Base-by-base conservation (phyloP, 2,329 filamentous ascomycete genomes). In the Onygenales sp. region DNA sequence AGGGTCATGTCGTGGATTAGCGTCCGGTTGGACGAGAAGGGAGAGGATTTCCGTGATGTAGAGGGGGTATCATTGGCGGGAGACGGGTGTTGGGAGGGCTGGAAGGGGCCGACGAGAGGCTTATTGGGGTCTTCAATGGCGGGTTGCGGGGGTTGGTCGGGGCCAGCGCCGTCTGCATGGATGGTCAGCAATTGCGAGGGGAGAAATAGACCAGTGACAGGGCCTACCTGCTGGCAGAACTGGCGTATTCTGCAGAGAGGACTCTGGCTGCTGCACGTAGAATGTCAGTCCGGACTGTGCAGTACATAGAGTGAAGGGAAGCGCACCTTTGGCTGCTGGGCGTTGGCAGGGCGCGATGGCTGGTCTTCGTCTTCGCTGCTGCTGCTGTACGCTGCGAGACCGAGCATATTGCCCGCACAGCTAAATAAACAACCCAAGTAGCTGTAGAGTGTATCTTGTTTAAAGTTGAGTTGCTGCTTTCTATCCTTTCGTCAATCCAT, bases 1-100 rank as follows among this genome's bases (percentile, higher is more conserved):
- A 77, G 63, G 11, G 82, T 85, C 52, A 85, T 71, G 58, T 79
- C 77, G 55, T 78, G 79, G 13, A 83, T 69, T 17, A 77, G 64
- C 42, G 74, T 65, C 54, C 77, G 76, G 48, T 69, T 71, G 44
- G 69, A 64, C 13, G 76, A 73, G 59, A 78, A 77, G 11, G 77
- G 76, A 27, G 78, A 80, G 62, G 68, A 45, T 48, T 58, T 56
- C n/a, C 48, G 13, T 13, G 36, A 49, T 3, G 6, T 17, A 2
- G 36, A 27, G n/a, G 21, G 36, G 39, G 59, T 33, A 50, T 56
- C 51, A n/a, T 57, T 50, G 31, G 44, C 10, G 14, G 47, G 27
- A 32, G 52, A 42, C 13, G 39, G 33, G 4, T 21, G 14, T 33
- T 39, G 21, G 32, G 54, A 53, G 32, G 61, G 60, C 47, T 68